Percentiles rank a stretch among this genome's conserved stretches.
Evolutionary conservation across 441 rosid species (phyloP).

Genomic region (Theobroma grandiflorum): DNA sequence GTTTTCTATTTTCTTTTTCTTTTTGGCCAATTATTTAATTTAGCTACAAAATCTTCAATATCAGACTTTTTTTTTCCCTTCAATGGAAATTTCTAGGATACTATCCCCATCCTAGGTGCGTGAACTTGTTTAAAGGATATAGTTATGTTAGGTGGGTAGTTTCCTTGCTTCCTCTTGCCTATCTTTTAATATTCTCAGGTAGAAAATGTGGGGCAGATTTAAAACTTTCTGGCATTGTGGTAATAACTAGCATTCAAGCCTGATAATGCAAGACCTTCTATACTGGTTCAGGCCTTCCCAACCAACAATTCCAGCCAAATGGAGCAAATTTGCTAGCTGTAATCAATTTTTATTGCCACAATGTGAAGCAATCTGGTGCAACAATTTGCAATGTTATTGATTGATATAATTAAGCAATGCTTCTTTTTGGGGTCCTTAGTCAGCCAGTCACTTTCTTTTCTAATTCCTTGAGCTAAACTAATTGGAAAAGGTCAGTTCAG

Average conservation of each 20-base stretch:
- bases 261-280: not conserved
- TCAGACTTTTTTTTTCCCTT: not conserved
- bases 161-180: not conserved
- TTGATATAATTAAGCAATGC: not conserved
- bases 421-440: not conserved
- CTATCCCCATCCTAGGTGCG: not conserved
- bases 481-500: not conserved
- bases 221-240: not conserved
- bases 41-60: not conserved
- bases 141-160: not conserved
- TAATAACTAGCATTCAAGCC: not conserved
- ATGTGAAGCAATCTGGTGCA: not conserved
- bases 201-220: not conserved
- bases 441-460: not conserved
- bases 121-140: not conserved
- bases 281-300: not conserved
- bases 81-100: not conserved
- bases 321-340: not conserved
- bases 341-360: not conserved
- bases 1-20: not conserved
- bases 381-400: not conserved
- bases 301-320: conserved; percentile 4
- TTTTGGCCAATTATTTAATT: not conserved
- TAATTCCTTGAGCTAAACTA: not conserved
- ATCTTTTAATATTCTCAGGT: not conserved